Base-by-base conservation (phyloP, 495 filamentous ascomycete species). In the Amniculicola lignicola region DNA sequence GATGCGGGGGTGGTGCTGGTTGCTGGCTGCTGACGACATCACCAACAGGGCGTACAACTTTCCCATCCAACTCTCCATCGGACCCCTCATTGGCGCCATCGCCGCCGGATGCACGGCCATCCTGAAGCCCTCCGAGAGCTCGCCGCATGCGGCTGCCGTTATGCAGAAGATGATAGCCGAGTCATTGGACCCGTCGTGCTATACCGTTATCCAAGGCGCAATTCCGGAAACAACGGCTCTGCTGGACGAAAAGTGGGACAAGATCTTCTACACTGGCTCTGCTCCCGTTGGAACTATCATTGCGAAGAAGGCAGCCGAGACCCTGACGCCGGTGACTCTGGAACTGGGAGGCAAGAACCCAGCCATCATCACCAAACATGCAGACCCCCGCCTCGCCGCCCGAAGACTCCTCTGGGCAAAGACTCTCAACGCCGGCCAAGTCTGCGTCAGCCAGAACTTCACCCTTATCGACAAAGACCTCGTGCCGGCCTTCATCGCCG, bases 231-330 rank as follows among this genome's bases (percentile, higher is more conserved):
- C 86, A 2, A 88, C 86, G 15, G 84, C 84, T 4, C 72, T 97
- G 28, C 76, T 98, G 11, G 81, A 90, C 44, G 81, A 90, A 71
- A 90, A 90, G 64, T 98, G 90, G 89, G 91, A 94, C 71, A 96
- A 95, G 78, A 92, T 98, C 62, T 92, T 94, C 75, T 98, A 95
- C 75, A 98, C 93, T 14, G 93, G 93, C 39, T 80, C 79, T 58
- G 73, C 77, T 10, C 74, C 65, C 29, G 91, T 96, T 31, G 93
- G 88, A 45, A 87, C 77, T 40, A 92, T 97, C 71, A 83, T 98
- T 61, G 82, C 90, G 19, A 88, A 90, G 73, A 93, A 93, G 57
- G 93, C 93, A 4, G 92, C 93, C 33, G 88, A 93, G 70, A 85
- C 89, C 33, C 75, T 97, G 48, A 97, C 93, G 3, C 93, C 93